Evolutionary conservation across 148 eudicot species (phyloP).

Genomic region (Tetragonia tetragonoides): DNA sequence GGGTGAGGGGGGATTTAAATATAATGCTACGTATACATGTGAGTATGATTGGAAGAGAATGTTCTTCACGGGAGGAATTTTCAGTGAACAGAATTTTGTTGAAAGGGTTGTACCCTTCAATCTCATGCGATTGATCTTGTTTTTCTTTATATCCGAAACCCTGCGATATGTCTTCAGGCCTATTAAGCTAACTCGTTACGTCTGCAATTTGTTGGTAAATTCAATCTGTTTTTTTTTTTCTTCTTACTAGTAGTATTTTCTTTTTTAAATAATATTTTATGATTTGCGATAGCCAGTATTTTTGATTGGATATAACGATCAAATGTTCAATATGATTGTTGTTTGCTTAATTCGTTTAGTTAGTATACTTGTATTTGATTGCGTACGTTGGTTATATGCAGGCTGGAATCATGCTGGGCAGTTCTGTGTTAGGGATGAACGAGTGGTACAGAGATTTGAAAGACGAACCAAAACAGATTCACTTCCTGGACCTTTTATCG

Average conservation of each 20-base stretch:
- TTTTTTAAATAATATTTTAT: neutral
- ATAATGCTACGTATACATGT: neutral
- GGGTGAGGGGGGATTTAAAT: neutral
- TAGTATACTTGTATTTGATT: neutral
- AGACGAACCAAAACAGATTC: neutral
- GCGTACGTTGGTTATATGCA: neutral
- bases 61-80: neutral
- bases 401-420: constrained; percentile 4
- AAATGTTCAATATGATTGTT: no score
- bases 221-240: neutral
- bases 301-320: no score
- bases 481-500: neutral
- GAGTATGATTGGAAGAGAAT: neutral
- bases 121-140: neutral
- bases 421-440: neutral
- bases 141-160: neutral
- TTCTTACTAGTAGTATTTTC: neutral
- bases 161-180: neutral
- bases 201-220: neutral
- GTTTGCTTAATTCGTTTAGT: no score
- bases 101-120: neutral
- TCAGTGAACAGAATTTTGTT: neutral
- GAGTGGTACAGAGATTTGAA: neutral
- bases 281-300: neutral
- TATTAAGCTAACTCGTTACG: neutral